Percentiles rank a stretch among this genome's conserved stretches.
phyloP scores from a whole-genome alignment of 1,284 basidiomycete species.

The Microbotryum scabiosae region DNA sequence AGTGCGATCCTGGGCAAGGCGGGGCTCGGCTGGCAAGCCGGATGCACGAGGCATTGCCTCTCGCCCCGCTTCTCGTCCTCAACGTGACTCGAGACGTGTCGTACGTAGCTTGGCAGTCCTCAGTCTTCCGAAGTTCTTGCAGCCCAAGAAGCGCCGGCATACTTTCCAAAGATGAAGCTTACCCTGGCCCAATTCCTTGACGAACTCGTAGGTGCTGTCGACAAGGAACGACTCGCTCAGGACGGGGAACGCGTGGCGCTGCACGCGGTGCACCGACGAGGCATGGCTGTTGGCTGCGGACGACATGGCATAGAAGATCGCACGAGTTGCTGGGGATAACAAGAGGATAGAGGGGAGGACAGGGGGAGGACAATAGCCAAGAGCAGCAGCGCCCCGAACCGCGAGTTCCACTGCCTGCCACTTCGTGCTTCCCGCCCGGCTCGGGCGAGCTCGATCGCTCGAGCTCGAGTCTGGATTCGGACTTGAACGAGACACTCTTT shows the following conservation, averaged over 20 bases:
- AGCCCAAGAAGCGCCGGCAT: not conserved
- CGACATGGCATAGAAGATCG: too few species aligned
- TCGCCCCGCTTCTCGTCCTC: not conserved
- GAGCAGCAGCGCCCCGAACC: too few species aligned
- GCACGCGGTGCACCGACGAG: constrained; percentile 14
- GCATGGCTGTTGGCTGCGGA: too few species aligned
- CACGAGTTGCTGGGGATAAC: too few species aligned
- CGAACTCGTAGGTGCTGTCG: constrained; percentile 82
- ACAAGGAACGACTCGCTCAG: constrained; percentile 44
- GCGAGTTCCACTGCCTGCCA: too few species aligned
- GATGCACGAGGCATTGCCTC: not conserved
- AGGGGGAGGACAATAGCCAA: too few species aligned
- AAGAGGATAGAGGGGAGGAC: too few species aligned
- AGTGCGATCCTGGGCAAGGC: not conserved
- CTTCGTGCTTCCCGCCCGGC: too few species aligned
- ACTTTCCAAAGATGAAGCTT: not conserved
- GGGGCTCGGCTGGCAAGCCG: not conserved
- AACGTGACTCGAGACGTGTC: not conserved
- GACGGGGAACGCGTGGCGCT: constrained; percentile 27
- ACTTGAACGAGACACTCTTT: too few species aligned
- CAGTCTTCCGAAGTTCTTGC: not conserved
- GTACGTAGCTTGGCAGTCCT: too few species aligned
- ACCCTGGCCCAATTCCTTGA: constrained; percentile 88
- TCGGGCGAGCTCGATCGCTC: too few species aligned
- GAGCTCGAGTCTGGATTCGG: too few species aligned